Base-by-base conservation (phyloP, 768 basidiomycete species). In the Peribolospora baueri region DNA sequence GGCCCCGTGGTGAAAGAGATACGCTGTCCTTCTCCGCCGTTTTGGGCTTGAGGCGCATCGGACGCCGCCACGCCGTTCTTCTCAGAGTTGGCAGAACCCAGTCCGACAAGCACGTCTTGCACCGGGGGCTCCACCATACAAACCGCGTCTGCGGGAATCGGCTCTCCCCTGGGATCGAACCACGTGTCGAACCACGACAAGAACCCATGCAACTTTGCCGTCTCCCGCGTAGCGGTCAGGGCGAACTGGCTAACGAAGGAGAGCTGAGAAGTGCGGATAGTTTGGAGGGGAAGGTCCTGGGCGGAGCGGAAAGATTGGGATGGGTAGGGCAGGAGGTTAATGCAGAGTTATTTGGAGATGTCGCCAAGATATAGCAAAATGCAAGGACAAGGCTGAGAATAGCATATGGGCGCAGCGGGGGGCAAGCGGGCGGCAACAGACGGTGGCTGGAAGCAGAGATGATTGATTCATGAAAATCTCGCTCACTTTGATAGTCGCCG, bases 141-240 rank as follows among this genome's bases (percentile, higher is more conserved):
- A 25, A 74, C 63, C 0, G 74, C 73, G 42, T 70, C 69, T 0
- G 75, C 70, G 0, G 77, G 66, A 5, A 80, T 68, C 1, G 75
- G 75, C 47, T 70, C 70, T 7, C 75, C 80, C 39, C 67, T 71
- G 58, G 70, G 66, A 0, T 77, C 78, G 73, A 97, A 95, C 73
- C 88, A 95, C 0, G 82, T 81, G 68, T 97, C 91, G 63, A 97
- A 97, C 70, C 91, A 91, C 13, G 88, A 76, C 37, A 93, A 73
- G 69, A 97, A 79, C 5, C 83, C 74, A 64, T 78, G 78, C 47
- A 83, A 72, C 64, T 81, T 81, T 4, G 74, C 75, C 42, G 77
- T 74, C 58, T 74, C 79, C 2, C 63, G 62, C 1, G 61, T 55
- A 4, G 79, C 76, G n/a, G 72, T 66, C n/a, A 97, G 74, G 2